A percentile compares a stretch with the other conserved stretches of the same genome.
phyloP scores from a whole-genome alignment of 768 basidiomycete species.

The Boletus subparvulus region DNA sequence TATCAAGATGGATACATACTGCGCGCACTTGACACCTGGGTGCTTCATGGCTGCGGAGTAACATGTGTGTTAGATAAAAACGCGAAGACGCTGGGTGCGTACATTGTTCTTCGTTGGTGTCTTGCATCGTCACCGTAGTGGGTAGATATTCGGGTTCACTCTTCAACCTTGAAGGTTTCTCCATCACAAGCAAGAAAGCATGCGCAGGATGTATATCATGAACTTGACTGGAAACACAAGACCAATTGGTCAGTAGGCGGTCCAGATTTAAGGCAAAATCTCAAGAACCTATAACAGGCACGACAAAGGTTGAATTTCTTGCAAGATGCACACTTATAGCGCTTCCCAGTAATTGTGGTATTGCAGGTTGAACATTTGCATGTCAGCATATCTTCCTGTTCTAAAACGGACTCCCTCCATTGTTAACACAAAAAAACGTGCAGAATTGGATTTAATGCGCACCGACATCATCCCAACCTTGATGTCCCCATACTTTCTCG shows the following conservation, averaged over 20 bases:
- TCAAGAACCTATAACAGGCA: constrained; percentile 70
- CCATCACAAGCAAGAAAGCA: constrained; percentile 80
- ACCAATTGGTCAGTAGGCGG: background rate
- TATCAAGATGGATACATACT: constrained; percentile 51
- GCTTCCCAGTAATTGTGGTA: constrained; percentile 54
- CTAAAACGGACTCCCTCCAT: constrained; percentile 37
- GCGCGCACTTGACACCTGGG: constrained; percentile 79
- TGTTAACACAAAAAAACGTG: background rate
- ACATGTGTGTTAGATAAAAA: constrained; percentile 1
- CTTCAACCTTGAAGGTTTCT: constrained; percentile 44
- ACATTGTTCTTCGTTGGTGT: constrained; percentile 62
- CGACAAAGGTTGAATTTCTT: constrained; percentile 77
- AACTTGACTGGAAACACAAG: constrained; percentile 58
- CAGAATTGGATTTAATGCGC: constrained; percentile 29
- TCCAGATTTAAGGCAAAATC: constrained; percentile 9
- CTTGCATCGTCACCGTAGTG: constrained; percentile 28
- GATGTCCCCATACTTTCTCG: constrained; percentile 82
- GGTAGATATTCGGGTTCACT: constrained; percentile 41
- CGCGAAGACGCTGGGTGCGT: constrained; percentile 22
- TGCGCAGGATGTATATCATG: constrained; percentile 91
- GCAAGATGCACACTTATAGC: constrained; percentile 87
- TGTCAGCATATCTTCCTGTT: constrained; percentile 67
- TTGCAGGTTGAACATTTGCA: constrained; percentile 82
- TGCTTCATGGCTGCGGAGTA: constrained; percentile 62
- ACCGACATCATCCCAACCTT: constrained; percentile 91